phyloP scores from a whole-genome alignment of 1,284 basidiomycete species.

The Cryptococcus sp. region DNA sequence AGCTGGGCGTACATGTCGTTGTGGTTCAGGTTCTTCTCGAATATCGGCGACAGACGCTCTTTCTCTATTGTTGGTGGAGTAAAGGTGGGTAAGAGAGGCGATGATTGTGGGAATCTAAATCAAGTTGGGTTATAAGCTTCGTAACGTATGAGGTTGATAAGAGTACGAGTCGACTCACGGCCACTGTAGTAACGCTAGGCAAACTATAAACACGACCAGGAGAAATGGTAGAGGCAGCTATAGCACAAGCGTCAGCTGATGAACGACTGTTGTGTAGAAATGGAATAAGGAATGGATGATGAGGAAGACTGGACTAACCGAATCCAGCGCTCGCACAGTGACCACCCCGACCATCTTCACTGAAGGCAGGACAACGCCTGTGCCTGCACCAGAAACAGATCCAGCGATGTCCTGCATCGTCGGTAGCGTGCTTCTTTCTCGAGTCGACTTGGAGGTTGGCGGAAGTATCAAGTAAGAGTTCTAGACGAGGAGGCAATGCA shows the following conservation, averaged over 20 bases:
- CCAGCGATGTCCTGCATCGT: conserved; percentile 1
- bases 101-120: conserved; percentile 12
- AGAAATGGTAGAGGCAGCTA: conserved; percentile 50
- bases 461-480: no score
- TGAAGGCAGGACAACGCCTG: conserved; percentile 7
- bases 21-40: conserved; percentile 1
- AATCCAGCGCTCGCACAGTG: conserved; percentile 18
- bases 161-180: conserved; percentile 14
- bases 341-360: conserved; percentile 15
- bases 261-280: background rate
- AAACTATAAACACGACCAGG: conserved; percentile 19
- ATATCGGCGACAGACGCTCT: conserved; percentile 19
- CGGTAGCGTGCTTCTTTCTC: no score
- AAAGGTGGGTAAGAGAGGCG: conserved; percentile 19
- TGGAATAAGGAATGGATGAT: background rate
- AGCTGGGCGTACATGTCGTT: conserved; percentile 6
- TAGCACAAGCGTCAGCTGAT: background rate
- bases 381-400: background rate
- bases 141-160: conserved; percentile 13
- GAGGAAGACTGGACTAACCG: conserved; percentile 10
- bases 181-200: conserved; percentile 20
- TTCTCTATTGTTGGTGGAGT: conserved; percentile 18
- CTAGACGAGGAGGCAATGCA: no score
- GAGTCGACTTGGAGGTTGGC: no score
- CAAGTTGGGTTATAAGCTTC: conserved; percentile 2